These are phyloP conservation scores for Venturia effusa DNA, from an alignment of 2,329 filamentous ascomycete genomes.

Conservation along the genomic window DNA sequence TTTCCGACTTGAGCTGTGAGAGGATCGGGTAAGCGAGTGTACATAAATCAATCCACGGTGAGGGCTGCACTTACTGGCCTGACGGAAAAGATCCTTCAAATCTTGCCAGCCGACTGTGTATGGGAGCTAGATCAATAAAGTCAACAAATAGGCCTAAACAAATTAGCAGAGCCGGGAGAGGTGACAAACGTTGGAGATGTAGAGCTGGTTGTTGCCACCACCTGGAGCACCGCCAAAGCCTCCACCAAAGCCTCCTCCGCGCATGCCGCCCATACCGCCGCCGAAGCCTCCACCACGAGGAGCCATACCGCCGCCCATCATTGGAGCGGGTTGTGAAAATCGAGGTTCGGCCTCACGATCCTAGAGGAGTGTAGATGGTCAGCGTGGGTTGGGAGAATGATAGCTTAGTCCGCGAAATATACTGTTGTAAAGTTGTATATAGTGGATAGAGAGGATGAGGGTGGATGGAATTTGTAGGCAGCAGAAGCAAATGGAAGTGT, in stretches of 20 bases:
- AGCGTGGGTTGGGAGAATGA: neutral
- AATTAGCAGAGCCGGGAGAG: slow-evolving; percentile 19
- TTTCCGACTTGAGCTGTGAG: slow-evolving; percentile 19
- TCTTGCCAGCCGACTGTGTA: slow-evolving; percentile 99
- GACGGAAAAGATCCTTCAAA: slow-evolving; percentile 94
- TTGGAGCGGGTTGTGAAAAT: slow-evolving; percentile 60
- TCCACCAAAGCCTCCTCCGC: slow-evolving; percentile 35
- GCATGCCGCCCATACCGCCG: slow-evolving; percentile 24
- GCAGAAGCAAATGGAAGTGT: slow-evolving; percentile 11
- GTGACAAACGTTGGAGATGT: slow-evolving; percentile 90
- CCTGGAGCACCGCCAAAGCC: slow-evolving; percentile 35
- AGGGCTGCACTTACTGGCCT: slow-evolving; percentile 64
- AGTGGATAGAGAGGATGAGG: neutral
- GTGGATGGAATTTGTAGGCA: neutral
- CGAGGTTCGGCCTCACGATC: slow-evolving; percentile 97
- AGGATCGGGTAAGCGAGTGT: slow-evolving; percentile 38
- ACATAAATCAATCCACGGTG: slow-evolving; percentile 21
- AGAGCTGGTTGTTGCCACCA: slow-evolving; percentile 75
- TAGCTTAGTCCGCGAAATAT: neutral
- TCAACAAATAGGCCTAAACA: slow-evolving; percentile 12
- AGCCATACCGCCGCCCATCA: slow-evolving; percentile 28
- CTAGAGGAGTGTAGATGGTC: slow-evolving; percentile 35
- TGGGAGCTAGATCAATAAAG: slow-evolving; percentile 57
- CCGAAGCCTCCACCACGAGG: slow-evolving; percentile 35
- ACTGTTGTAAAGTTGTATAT: neutral